Conservation (phyloP, 1,284 basidiomycete genomes). For the Tilletia horrida region DNA sequence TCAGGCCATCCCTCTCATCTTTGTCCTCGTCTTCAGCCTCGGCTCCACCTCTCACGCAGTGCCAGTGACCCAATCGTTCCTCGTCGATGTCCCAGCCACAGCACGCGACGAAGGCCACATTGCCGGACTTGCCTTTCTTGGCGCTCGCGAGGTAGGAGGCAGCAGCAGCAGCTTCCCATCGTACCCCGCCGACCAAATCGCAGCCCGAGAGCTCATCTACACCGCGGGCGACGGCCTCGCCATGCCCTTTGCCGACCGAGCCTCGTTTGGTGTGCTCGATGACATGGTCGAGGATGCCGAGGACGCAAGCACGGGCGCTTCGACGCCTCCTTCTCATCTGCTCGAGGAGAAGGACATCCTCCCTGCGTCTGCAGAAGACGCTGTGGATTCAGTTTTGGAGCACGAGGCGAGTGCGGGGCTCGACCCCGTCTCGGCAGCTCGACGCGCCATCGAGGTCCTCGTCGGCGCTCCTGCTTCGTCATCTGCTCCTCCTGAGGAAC, state of each 20-base stretch:
- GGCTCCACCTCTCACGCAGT: conserved; percentile 10
- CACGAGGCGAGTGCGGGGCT: not conserved
- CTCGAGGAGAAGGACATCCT: not conserved
- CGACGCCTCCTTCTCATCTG: not conserved
- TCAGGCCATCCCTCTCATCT: conserved; percentile 11
- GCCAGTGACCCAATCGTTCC: not conserved
- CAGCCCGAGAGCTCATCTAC: conserved; percentile 16
- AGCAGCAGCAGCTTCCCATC: no score
- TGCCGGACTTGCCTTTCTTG: not conserved
- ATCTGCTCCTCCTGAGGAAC: not conserved
- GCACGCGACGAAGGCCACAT: not conserved
- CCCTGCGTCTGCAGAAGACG: not conserved
- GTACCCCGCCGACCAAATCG: conserved; percentile 18
- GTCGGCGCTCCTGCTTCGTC: not conserved
- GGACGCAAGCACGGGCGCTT: not conserved
- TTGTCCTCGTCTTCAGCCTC: conserved; percentile 8
- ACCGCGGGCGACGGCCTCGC: conserved; percentile 5
- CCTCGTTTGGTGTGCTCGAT: not conserved
- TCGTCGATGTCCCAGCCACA: no score
- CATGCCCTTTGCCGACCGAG: conserved; percentile 4
- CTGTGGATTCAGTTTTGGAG: not conserved
- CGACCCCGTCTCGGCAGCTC: not conserved
- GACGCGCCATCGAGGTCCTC: not conserved
- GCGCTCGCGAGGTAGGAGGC: not conserved
- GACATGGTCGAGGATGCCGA: conserved; percentile 1